These are phyloP conservation scores for Mimosa pudica DNA, from an alignment of 306 rosid genomes.

Conservation along the genomic window DNA sequence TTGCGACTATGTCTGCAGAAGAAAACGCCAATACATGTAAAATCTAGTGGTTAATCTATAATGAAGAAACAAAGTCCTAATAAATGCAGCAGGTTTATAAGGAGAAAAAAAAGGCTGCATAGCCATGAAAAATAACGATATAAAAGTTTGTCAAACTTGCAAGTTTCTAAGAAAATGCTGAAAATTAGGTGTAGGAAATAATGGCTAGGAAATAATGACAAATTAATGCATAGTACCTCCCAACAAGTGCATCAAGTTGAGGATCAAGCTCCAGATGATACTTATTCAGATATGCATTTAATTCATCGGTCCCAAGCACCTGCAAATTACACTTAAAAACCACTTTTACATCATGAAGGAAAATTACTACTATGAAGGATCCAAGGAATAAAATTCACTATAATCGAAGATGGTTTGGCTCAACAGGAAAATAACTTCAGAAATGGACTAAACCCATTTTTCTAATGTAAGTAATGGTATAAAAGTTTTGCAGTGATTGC, in stretches of 20 bases:
- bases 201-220: neutral
- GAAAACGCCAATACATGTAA: slow-evolving; percentile 27
- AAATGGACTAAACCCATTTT: slow-evolving; percentile 7
- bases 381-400: slow-evolving; percentile 3
- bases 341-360: slow-evolving; percentile 2
- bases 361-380: neutral
- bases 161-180: neutral
- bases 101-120: slow-evolving; percentile 25
- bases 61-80: slow-evolving; percentile 13
- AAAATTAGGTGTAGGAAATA: slow-evolving; percentile 18
- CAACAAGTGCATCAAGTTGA: slow-evolving; percentile 85
- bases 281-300: slow-evolving; percentile 74
- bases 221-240: slow-evolving; percentile 54
- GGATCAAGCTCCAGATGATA: slow-evolving; percentile 86
- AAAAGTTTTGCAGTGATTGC: slow-evolving; percentile 19
- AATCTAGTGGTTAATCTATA: slow-evolving; percentile 12
- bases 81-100: slow-evolving; percentile 18
- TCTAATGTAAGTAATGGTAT: neutral
- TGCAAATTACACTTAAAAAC: slow-evolving; percentile 33
- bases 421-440: slow-evolving; percentile 8
- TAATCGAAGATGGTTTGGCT: neutral
- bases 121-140: slow-evolving; percentile 22
- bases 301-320: slow-evolving; percentile 91
- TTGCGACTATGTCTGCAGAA: slow-evolving; percentile 95
- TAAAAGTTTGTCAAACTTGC: slow-evolving; percentile 11